Base-by-base conservation (phyloP, 129 eudicot species). In the Pulicaria dysenterica region DNA sequence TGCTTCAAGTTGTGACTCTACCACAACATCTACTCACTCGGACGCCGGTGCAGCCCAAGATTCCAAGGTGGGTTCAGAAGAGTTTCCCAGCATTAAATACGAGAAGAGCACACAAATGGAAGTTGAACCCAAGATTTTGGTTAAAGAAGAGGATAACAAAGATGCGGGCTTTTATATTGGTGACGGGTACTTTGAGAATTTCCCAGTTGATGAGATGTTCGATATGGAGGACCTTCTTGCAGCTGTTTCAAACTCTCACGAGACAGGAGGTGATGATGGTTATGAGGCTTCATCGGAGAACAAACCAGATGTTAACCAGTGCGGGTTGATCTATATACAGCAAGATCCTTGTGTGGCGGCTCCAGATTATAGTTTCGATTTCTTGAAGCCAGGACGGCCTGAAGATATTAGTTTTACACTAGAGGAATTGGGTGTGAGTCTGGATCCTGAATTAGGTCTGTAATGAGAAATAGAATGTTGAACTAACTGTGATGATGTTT, bases 161-260 rank as follows among this genome's bases (percentile, higher is more conserved):
- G 77, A 60, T 8, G 9, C 19, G 3, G 73, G 60, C 4, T 69
- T 73, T 4, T 62, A 37, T 64, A 54, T 15, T 37, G 87, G 58
- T n/a, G 80, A 60, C 12, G 69, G 67, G 24, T 36, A 49, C 16
- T 50, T 67, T 11, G 72, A 80, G 38, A 56, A 13, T 1, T 58
- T 79, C 38, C 43, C 79, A 3, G n/a, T 31, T 10, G 91, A 86
- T 64, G 96, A 90, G 58, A 77, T 79, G 89, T 84, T 88, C 56
- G 89, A 87, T 57, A 65, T 85, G 36, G 95, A 90, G 2, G 89
- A 90, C 74, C 77, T 93, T 31, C 73, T 93, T 43, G 75, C 63
- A 3, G 3, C 56, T 0, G 64, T 53, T 0, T 17, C 43, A 1
- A 36, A 68, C 9, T 3, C 68, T n/a, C 46, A 17, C 12, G 81